Conservation (phyloP, 1,284 basidiomycete species). For the Macrocystidia cucumis region DNA sequence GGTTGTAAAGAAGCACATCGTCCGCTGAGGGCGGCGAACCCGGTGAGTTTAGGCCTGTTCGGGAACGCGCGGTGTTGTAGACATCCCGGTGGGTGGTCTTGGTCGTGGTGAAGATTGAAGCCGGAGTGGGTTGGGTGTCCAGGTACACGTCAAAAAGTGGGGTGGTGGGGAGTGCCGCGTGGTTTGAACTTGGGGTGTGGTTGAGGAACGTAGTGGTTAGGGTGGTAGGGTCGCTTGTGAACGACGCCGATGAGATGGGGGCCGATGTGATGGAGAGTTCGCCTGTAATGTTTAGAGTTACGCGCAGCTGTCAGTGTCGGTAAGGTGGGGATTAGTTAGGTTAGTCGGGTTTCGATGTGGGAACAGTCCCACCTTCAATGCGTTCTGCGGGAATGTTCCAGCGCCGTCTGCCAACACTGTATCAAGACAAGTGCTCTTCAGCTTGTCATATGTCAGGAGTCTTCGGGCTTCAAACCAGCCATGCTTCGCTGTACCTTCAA, state of each 20-base stretch:
- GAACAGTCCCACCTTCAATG: too few species aligned
- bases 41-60: conserved; percentile 28
- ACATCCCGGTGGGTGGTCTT: conserved; percentile 59
- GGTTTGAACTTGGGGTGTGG: conserved; percentile 22
- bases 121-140: conserved; percentile 44
- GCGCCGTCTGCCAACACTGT: conserved; percentile 28
- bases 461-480: conserved; percentile 34
- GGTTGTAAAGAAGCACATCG: conserved; percentile 66
- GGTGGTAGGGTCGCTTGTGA: conserved; percentile 38
- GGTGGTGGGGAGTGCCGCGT: conserved; percentile 16
- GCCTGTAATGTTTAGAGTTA: too few species aligned
- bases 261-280: conserved; percentile 36
- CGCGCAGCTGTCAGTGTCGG: too few species aligned
- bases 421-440: conserved; percentile 34
- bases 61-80: conserved; percentile 54
- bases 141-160: conserved; percentile 34
- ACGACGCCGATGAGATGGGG: conserved; percentile 23
- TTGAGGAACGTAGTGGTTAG: conserved; percentile 27
- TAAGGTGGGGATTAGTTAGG: too few species aligned
- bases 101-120: conserved; percentile 50
- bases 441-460: conserved; percentile 25
- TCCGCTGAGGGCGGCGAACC: conserved; percentile 18
- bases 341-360: too few species aligned
- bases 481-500: conserved; percentile 38
- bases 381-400: too few species aligned